Percentiles rank a stretch among this genome's conserved stretches.
Conservation (phyloP, 345 rosid genomes). For the Excoecaria cochinchinensis region DNA sequence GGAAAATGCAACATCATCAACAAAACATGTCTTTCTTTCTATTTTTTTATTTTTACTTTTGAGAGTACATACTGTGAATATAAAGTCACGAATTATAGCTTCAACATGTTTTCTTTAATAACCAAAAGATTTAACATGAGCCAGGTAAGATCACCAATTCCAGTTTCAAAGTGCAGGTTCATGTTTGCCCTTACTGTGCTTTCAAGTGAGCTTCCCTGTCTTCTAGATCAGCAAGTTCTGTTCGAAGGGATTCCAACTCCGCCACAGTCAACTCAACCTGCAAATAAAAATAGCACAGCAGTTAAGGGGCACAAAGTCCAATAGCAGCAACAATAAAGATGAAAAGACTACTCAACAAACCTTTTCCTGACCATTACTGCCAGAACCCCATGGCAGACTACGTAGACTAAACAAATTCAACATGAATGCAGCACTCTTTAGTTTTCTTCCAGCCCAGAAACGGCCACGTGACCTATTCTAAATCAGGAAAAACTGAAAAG, state of each 20-base stretch:
- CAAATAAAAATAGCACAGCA: slow-evolving; percentile 6
- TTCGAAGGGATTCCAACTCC: slow-evolving; percentile 75
- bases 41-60: background rate
- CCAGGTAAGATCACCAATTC: slow-evolving; percentile 1
- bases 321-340: slow-evolving; percentile 9
- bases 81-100: background rate
- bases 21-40: background rate
- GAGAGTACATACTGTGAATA: background rate
- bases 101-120: background rate
- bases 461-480: slow-evolving; percentile 55
- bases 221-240: slow-evolving; percentile 80
- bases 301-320: slow-evolving; percentile 18
- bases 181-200: slow-evolving; percentile 67
- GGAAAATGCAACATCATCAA: background rate
- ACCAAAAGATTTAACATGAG: background rate
- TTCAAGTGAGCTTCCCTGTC: slow-evolving; percentile 85
- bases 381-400: slow-evolving; percentile 72
- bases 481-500: slow-evolving; percentile 36
- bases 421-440: slow-evolving; percentile 62
- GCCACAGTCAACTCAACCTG: slow-evolving; percentile 72
- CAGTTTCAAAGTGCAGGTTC: slow-evolving; percentile 8
- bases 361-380: slow-evolving; percentile 67
- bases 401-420: slow-evolving; percentile 69
- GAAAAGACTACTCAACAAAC: slow-evolving; percentile 33
- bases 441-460: slow-evolving; percentile 45